phyloP scores from a whole-genome alignment of 805 yeast species.

The Aciculoconidium aculeatum region DNA sequence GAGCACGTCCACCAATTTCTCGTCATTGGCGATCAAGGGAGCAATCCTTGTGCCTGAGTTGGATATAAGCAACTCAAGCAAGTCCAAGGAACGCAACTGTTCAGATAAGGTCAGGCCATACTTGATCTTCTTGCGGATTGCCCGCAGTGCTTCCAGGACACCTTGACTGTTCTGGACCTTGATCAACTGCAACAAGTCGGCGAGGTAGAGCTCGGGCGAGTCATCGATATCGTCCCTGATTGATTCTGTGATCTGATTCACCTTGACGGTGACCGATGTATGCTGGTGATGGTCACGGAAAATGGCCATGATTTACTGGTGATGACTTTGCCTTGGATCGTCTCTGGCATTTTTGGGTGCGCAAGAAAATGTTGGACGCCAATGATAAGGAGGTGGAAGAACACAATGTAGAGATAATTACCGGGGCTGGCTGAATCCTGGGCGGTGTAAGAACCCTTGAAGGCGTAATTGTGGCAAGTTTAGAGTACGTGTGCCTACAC shows the following conservation, averaged over 20 bases:
- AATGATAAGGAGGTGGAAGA: too few species aligned
- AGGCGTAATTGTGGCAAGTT: too few species aligned
- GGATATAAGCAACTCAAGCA: constrained; percentile 34
- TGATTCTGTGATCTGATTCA: constrained; percentile 46
- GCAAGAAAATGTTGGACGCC: too few species aligned
- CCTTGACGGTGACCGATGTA: constrained; percentile 63
- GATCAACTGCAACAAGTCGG: constrained; percentile 53
- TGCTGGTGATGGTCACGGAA: constrained; percentile 41
- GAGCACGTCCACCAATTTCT: constrained; percentile 59
- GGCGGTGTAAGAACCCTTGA: too few species aligned
- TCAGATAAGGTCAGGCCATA: constrained; percentile 60
- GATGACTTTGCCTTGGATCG: too few species aligned
- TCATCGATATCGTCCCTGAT: constrained; percentile 35
- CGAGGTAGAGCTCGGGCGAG: constrained; percentile 41
- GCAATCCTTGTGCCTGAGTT: constrained; percentile 41
- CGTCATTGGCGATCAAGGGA: constrained; percentile 55
- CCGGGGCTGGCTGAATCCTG: too few species aligned
- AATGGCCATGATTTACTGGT: constrained; percentile 25
- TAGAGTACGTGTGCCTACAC: too few species aligned
- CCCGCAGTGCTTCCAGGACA: constrained; percentile 78
- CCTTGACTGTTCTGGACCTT: constrained; percentile 31
- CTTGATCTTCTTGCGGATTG: constrained; percentile 81
- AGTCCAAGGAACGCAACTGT: constrained; percentile 57
- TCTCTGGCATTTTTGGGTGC: too few species aligned
- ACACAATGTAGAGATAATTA: too few species aligned